Evolutionary conservation across 1,284 basidiomycete species (phyloP), one percentile per base, ranked within the genome.

Genomic region (Blastosporella zonata): DNA sequence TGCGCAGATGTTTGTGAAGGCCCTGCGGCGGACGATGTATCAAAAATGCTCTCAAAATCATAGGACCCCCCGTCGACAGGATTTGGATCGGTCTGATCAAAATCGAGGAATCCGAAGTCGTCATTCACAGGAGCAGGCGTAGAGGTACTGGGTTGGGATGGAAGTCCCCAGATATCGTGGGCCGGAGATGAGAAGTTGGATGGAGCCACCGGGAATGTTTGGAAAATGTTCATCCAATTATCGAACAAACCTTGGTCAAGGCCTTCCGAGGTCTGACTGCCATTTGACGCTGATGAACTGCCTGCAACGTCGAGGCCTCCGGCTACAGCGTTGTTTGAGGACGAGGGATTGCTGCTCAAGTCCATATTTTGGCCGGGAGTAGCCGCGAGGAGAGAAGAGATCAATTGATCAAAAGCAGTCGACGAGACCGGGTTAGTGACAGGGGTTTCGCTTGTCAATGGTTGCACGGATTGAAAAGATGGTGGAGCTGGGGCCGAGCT

Each of bases 161-260:
- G 38, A 44, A 18, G 22, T 27, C 20, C 21, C 46, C 21, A 36
- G 13, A 34, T 25, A 34, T 50, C 38, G 27, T 44, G 55, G 22
- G 47, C 29, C 31, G 49, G 47, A 17, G 50, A 25, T 20, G 37
- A 56, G 52, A 61, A 57, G 9, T 57, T 62, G 36, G 62, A 62
- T n/a, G 59, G 58, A 17, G 60, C 58, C 13, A 61, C 46, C 13
- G 72, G 63, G 43, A 75, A 71, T 1, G 67, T 65, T 42, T 75
- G 67, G 8, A 77, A 64, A 36, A 78, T 70, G 39, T 69, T 69
- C 61, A 81, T 67, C 79, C 78, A 81, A 37, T 68, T 72, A 52
- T 79, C 72, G 43, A 78, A 68, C 12, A 72, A 56, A n/a, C 64
- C 54, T 43, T 69, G 65, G 55, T 78, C 74, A 17, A 66, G 52